Percentiles rank a stretch among this genome's conserved stretches.
phyloP scores from a whole-genome alignment of 768 basidiomycete genomes.

The Leccinellum rugosiceps region DNA sequence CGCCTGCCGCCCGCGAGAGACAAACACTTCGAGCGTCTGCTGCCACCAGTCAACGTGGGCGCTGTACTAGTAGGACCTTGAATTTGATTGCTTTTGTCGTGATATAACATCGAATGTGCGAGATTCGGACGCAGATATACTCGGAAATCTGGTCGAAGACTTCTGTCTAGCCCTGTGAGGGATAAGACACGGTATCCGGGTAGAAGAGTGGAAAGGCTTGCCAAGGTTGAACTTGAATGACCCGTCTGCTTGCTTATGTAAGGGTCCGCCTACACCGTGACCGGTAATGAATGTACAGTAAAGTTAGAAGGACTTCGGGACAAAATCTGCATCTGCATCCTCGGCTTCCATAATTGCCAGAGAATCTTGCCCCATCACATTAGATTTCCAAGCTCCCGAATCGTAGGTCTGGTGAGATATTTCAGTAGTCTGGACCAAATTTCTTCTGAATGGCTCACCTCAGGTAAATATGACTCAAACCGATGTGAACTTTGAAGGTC shows the following conservation, averaged over 20 bases:
- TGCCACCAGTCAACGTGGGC: slow-evolving; percentile 91
- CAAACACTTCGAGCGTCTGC: slow-evolving; percentile 55
- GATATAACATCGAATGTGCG: slow-evolving; percentile 82
- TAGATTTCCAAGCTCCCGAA: slow-evolving; percentile 24
- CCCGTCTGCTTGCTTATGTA: too few species aligned
- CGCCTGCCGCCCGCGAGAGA: slow-evolving; percentile 54
- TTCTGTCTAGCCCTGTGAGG: too few species aligned
- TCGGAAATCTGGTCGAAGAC: too few species aligned
- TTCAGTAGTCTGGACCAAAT: neutral
- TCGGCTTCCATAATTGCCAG: too few species aligned
- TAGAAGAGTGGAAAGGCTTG: too few species aligned
- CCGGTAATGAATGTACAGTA: too few species aligned
- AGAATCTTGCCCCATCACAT: slow-evolving; percentile 3
- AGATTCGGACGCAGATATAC: slow-evolving; percentile 28
- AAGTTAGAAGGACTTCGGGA: too few species aligned
- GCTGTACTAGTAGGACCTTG: slow-evolving; percentile 72
- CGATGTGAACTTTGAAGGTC: slow-evolving; percentile 28
- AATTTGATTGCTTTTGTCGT: slow-evolving; percentile 80
- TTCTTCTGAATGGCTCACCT: slow-evolving; percentile 12
- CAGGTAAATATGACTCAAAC: slow-evolving; percentile 29
- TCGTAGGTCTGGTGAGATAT: slow-evolving; percentile 17
- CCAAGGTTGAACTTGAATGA: too few species aligned
- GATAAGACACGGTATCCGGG: too few species aligned
- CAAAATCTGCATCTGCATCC: too few species aligned
- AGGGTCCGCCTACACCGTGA: too few species aligned